Evolutionary conservation across 106 monocot species (phyloP), one percentile per base, ranked within the genome.

Genomic region (Narthecium ossifragum): DNA sequence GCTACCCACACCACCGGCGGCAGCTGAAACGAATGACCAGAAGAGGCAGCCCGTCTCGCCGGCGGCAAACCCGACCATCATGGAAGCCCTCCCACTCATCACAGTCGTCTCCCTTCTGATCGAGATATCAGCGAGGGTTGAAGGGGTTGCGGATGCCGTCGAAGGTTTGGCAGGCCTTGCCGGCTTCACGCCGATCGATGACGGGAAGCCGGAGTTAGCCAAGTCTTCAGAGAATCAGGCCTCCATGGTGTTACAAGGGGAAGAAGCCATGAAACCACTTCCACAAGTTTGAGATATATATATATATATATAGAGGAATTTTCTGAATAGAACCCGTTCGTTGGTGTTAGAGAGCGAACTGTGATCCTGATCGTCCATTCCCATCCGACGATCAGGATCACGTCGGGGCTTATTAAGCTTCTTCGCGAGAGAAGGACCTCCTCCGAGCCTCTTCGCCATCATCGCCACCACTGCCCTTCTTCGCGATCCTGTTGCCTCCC

Each of bases 131-230:
- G 49, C 53, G 31, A 78, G 72, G 48, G 53, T 67, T 20, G 61
- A 71, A 62, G 62, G 50, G 1, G 28, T 78, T 1, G 61, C 47
- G 8, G 48, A 66, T 22, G 57, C 32, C 15, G 62, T 78, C 24
- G 62, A 62, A 9, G 62, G 53, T 5, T 62, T 78, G 51, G 67
- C 67, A 40, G 47, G 30, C 2, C 56, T 67, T 55, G 78, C 78
- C 39, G 21, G 28, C 14, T 78, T 72, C 23, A 30, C 10, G 24
- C n/a, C 54, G 8, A 23, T 20, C 15, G 51, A 54, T 10, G 17
- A 62, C 34, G 53, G 33, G 28, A 33, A 47, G 30, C 8, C n/a
- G n/a, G n/a, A n/a, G n/a, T n/a, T n/a, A n/a, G n/a, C n/a, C n/a
- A n/a, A n/a, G n/a, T n/a, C n/a, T n/a, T n/a, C n/a, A n/a, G n/a